Evolutionary conservation across 139 green algal genomes (phyloP).

Genomic region (Zygnema cylindricum): DNA sequence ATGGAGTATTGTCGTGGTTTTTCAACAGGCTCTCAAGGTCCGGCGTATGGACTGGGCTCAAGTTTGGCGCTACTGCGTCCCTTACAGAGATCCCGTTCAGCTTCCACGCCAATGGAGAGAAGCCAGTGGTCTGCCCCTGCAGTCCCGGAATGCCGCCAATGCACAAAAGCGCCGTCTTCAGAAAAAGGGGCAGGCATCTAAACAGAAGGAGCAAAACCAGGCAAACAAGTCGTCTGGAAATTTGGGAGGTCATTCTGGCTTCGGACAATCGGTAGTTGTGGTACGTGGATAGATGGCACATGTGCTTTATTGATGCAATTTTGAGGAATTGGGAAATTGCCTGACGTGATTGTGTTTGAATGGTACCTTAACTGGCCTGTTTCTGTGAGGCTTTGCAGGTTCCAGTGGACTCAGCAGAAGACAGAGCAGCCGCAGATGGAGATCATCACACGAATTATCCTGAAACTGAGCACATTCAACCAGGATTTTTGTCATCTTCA

Average conservation of each 20-base stretch:
- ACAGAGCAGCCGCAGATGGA: background rate
- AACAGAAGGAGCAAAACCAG: too few relatives aligned
- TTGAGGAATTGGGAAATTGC: too few relatives aligned
- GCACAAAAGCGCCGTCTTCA: background rate
- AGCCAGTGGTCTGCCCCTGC: background rate
- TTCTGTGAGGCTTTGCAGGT: too few relatives aligned
- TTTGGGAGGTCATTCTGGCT: too few relatives aligned
- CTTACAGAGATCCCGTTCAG: slow-evolving; percentile 17
- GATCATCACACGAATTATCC: background rate
- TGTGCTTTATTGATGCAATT: too few relatives aligned
- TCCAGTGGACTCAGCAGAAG: background rate
- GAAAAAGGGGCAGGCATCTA: background rate
- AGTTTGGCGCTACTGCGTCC: slow-evolving; percentile 25
- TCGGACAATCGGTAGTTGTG: too few relatives aligned
- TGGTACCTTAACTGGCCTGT: too few relatives aligned
- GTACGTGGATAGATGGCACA: too few relatives aligned
- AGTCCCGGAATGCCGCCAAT: background rate
- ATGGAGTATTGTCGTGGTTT: too few relatives aligned
- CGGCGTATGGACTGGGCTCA: slow-evolving; percentile 22
- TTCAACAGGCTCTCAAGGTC: background rate
- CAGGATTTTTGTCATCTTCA: background rate
- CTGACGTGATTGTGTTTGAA: too few relatives aligned
- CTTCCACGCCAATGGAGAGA: background rate
- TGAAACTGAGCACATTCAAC: background rate
- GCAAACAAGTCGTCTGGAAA: too few relatives aligned